Conservation (phyloP, 83 land plant genomes). For the Picea mariana region DNA sequence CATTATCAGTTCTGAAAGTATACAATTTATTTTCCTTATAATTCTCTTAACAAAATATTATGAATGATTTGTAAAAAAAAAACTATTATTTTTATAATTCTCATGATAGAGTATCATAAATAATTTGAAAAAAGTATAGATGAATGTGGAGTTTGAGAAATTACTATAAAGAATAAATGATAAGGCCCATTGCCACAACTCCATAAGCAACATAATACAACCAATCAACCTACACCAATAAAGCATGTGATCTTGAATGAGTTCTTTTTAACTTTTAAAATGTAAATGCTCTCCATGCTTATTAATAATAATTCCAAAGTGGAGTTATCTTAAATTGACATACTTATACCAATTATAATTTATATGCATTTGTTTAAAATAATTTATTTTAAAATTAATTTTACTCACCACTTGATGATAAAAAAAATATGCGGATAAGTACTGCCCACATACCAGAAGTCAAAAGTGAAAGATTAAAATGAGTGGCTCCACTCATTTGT, state of each 20-base stretch:
- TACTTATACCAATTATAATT: too few species aligned
- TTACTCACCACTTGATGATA: constrained; percentile 59
- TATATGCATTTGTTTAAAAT: neutral
- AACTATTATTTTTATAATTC: too few species aligned
- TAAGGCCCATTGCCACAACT: constrained; percentile 50
- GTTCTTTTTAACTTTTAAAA: neutral
- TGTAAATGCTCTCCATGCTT: too few species aligned
- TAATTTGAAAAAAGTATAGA: too few species aligned
- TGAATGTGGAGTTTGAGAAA: too few species aligned
- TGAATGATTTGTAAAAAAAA: too few species aligned
- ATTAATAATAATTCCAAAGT: too few species aligned
- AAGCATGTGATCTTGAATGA: neutral
- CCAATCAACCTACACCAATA: constrained; percentile 66
- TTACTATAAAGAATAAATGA: constrained; percentile 53
- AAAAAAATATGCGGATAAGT: constrained; percentile 66
- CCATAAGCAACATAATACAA: constrained; percentile 63
- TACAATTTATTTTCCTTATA: neutral
- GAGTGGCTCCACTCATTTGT: constrained; percentile 65
- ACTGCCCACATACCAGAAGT: constrained; percentile 96
- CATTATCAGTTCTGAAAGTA: neutral
- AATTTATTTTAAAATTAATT: neutral
- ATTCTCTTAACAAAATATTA: too few species aligned
- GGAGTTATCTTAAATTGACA: too few species aligned
- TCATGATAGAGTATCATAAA: too few species aligned
- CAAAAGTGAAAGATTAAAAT: constrained; percentile 71